Evolutionary conservation across 345 rosid species (phyloP), one percentile per base, ranked within the genome.

Genomic region (Rhodamnia rubescens): DNA sequence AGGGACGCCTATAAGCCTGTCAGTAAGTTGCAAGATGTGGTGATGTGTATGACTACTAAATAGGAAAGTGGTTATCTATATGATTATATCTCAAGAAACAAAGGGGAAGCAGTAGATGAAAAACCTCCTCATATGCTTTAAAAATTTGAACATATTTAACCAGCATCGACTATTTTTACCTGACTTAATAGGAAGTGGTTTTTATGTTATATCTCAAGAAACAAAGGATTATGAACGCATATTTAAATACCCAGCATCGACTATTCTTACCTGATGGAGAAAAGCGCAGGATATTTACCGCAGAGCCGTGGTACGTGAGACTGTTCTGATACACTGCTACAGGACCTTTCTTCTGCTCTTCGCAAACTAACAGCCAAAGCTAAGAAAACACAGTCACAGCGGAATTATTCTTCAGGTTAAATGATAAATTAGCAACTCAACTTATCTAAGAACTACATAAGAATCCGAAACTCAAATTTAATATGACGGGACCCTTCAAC

Each of bases 211-310:
- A n/a, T n/a, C n/a, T n/a, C n/a, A n/a, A n/a, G n/a, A n/a, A n/a
- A n/a, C n/a, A n/a, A n/a, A n/a, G n/a, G n/a, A n/a, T n/a, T n/a
- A n/a, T n/a, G n/a, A n/a, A n/a, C n/a, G n/a, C 12, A 52, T 50
- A 51, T 84, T 58, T 57, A 58, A 51, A n/a, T n/a, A n/a, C n/a
- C 22, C 24, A 84, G 85, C 85, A 59, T 27, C 3, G 0, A 22
- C 12, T 49, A n/a, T 29, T 58, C 89, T 86, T 90, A 97, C 98
- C 99, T 3, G 96, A 92, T 13, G 89, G 96, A 59, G 99, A 97
- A 84, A 97, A 97, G 21, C 98, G 97, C 86, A 97, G 87, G 51
- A 88, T 88, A 90, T 97, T 97, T 4, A 97, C 94, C 24, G 97
- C 94, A 84, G 94, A 92, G 74, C 96, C 85, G 87, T 95, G 99